These are phyloP conservation scores for Aurifilum marmelostoma DNA, from an alignment of 2,329 filamentous ascomycete species.

Conservation along the genomic window DNA sequence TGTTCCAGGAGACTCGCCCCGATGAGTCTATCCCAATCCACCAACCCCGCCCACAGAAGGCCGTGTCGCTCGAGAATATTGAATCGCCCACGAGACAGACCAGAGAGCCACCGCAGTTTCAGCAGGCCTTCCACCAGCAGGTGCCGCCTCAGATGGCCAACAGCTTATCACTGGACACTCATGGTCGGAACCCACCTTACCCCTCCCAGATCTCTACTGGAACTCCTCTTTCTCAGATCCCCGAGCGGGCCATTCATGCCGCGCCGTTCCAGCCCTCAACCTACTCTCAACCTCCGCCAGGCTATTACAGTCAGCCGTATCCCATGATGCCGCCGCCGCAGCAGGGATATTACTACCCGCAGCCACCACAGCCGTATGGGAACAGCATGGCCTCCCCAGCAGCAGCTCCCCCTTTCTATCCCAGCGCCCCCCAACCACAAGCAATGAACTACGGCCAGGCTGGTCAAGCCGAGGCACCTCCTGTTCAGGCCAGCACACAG, in stretches of 20 bases:
- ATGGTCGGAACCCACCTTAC: constrained; percentile 70
- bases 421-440: constrained; percentile 53
- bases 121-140: constrained; percentile 93
- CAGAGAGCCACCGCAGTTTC: constrained; percentile 56
- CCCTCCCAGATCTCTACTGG: constrained; percentile 71
- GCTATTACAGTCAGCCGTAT: constrained; percentile 62
- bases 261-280: constrained; percentile 82
- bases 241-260: constrained; percentile 88
- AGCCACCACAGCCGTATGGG: constrained; percentile 46
- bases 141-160: constrained; percentile 75
- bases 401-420: constrained; percentile 59
- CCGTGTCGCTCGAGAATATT: constrained; percentile 89
- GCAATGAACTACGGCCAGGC: constrained; percentile 48
- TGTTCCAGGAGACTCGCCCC: constrained; percentile 59
- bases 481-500: constrained; percentile 47
- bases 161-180: constrained; percentile 60
- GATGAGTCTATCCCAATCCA: constrained; percentile 73
- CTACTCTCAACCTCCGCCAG: constrained; percentile 62
- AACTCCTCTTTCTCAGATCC: constrained; percentile 88
- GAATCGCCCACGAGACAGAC: constrained; percentile 71
- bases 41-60: constrained; percentile 92
- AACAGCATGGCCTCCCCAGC: constrained; percentile 45
- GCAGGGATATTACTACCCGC: constrained; percentile 70
- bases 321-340: constrained; percentile 61
- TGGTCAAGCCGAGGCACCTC: constrained; percentile 44